Conservation (phyloP, 2,329 filamentous ascomycete genomes). For the Ilyonectria mors-panacis region DNA sequence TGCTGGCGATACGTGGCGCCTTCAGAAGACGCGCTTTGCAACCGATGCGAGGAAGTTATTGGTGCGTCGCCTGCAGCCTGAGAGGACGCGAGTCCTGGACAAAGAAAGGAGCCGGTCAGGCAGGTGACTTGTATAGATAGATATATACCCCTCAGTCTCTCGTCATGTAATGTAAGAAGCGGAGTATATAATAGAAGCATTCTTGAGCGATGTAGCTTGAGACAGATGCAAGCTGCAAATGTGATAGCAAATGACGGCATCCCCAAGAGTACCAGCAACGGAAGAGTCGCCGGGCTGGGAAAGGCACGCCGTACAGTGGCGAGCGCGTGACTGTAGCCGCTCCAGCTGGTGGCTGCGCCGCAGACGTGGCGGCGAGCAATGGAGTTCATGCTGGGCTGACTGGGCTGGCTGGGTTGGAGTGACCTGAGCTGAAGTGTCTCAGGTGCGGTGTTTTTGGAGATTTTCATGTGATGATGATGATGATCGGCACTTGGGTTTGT, state of each 20-base stretch:
- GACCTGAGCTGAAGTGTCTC: slow-evolving; percentile 21
- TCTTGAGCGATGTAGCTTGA: background rate
- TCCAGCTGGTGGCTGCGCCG: background rate
- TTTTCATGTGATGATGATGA: slow-evolving; percentile 21
- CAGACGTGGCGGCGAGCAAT: background rate
- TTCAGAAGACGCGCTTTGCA: slow-evolving; percentile 77
- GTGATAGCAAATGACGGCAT: background rate
- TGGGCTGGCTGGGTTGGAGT: slow-evolving; percentile 1
- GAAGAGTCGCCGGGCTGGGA: background rate
- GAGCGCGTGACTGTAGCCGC: slow-evolving; percentile 11
- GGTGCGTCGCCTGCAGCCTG: slow-evolving; percentile 31
- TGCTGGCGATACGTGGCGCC: slow-evolving; percentile 91
- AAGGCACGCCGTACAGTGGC: background rate
- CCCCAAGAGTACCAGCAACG: background rate
- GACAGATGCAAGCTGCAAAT: background rate
- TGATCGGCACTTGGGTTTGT: slow-evolving; percentile 9
- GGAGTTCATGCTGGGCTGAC: slow-evolving; percentile 10
- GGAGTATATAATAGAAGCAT: slow-evolving; percentile 2
- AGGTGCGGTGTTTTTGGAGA: slow-evolving; percentile 12
- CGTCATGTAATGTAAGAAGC: slow-evolving; percentile 12
- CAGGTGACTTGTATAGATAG: slow-evolving; percentile 10
- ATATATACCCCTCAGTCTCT: slow-evolving; percentile 20
- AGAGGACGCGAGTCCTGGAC: slow-evolving; percentile 6
- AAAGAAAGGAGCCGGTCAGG: slow-evolving; percentile 1
- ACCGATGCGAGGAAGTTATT: slow-evolving; percentile 79